Percentiles rank a stretch among this genome's conserved stretches.
phyloP scores from a whole-genome alignment of 2,329 filamentous ascomycete genomes.

The Laburnicola sp. region DNA sequence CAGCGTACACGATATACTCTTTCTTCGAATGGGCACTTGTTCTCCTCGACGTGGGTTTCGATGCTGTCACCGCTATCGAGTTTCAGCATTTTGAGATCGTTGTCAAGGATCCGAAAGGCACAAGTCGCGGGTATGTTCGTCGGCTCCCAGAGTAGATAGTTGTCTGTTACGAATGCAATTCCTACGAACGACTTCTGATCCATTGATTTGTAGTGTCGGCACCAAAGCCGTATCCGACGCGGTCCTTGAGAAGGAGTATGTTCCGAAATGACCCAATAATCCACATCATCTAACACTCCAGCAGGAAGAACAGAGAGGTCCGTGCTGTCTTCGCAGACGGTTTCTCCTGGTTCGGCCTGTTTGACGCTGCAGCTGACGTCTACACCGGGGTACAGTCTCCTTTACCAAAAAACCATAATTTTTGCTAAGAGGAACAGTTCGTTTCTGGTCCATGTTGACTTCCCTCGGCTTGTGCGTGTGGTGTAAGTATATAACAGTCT shows the following conservation, averaged over 20 bases:
- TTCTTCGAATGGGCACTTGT: constrained; percentile 98
- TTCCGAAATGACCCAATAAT: constrained; percentile 17
- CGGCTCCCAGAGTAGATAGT: constrained; percentile 87
- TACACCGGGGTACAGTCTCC: constrained; percentile 78
- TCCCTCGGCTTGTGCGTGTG: constrained; percentile 86
- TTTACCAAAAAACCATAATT: not conserved
- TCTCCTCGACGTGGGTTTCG: constrained; percentile 92
- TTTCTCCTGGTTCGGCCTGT: constrained; percentile 72
- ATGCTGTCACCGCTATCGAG: constrained; percentile 90
- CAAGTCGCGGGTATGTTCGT: constrained; percentile 97
- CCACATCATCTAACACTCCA: constrained; percentile 26
- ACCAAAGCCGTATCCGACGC: constrained; percentile 48
- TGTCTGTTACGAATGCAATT: constrained; percentile 45
- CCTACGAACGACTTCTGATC: constrained; percentile 43
- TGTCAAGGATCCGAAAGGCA: constrained; percentile 83
- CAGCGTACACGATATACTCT: constrained; percentile 95
- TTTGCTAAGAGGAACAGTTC: constrained; percentile 60
- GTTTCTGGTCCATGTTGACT: constrained; percentile 92
- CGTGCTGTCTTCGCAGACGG: constrained; percentile 69
- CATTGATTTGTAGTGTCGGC: constrained; percentile 50
- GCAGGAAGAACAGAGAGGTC: constrained; percentile 74
- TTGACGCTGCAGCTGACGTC: constrained; percentile 84
- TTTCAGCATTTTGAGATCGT: constrained; percentile 87
- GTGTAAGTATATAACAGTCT: constrained; percentile 66
- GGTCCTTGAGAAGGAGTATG: constrained; percentile 74